Percentiles rank a stretch among this genome's conserved stretches.
Evolutionary conservation across 179 eudicot species (phyloP).

Genomic region (Heliamphora pulchella): DNA sequence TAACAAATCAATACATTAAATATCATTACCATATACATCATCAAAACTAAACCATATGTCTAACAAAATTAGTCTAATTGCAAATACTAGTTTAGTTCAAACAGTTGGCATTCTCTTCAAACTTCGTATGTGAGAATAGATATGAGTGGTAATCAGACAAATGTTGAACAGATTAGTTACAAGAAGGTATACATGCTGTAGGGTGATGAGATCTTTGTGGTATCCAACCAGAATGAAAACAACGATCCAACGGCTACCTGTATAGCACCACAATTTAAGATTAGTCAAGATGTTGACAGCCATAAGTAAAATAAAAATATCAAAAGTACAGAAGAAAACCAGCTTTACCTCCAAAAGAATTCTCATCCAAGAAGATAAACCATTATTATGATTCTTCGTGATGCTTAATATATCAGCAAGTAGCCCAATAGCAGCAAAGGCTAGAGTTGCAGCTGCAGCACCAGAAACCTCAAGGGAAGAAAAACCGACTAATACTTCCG

Average conservation of each 20-base stretch:
- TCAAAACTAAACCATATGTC: not conserved
- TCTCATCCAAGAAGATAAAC: conserved; percentile 48
- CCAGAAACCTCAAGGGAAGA: conserved; percentile 66
- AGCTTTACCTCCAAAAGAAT: conserved; percentile 61
- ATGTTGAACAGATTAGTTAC: conserved; percentile 46
- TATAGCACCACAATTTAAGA: conserved; percentile 16
- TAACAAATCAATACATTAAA: too few species aligned
- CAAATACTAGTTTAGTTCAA: not conserved
- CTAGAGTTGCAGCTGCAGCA: conserved; percentile 55
- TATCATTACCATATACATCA: too few species aligned
- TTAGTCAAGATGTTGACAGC: conserved; percentile 14
- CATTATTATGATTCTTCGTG: conserved; percentile 36
- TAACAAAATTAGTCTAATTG: not conserved
- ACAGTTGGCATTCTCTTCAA: conserved; percentile 10
- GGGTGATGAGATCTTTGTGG: conserved; percentile 63
- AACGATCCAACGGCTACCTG: conserved; percentile 70
- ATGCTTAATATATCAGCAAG: conserved; percentile 61
- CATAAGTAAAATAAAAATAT: not conserved
- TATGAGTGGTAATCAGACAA: conserved; percentile 45
- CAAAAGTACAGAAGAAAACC: not conserved
- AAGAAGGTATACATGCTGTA: conserved; percentile 89
- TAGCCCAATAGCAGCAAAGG: conserved; percentile 71
- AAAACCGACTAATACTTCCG: conserved; percentile 50
- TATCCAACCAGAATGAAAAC: conserved; percentile 68
- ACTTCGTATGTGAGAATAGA: conserved; percentile 27